Evolutionary conservation across 345 rosid species (phyloP).

Genomic region (Boechera stricta): DNA sequence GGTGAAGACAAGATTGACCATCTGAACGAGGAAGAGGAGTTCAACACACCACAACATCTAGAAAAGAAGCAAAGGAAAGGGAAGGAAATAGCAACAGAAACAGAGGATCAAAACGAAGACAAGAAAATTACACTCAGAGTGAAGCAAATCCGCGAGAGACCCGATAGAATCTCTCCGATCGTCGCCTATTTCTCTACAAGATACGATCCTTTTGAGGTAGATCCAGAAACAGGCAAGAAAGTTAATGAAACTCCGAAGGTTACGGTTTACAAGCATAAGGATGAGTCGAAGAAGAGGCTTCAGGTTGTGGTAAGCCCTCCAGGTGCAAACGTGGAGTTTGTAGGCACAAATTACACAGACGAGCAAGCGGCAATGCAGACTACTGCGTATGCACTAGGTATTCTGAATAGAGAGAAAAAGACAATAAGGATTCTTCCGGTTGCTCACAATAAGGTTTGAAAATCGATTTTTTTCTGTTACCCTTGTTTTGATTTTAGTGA

Average conservation of each 20-base stretch:
- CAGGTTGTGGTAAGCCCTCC: constrained; percentile 76
- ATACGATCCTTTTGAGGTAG: constrained; percentile 50
- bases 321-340: constrained; percentile 66
- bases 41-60: constrained; percentile 16
- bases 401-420: constrained; percentile 66
- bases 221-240: constrained; percentile 7
- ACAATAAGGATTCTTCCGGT: constrained; percentile 73
- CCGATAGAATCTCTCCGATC: constrained; percentile 61
- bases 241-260: constrained; percentile 41
- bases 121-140: constrained; percentile 45
- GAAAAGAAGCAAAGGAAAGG: constrained; percentile 37
- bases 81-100: constrained; percentile 20
- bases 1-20: not conserved
- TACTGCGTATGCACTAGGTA: constrained; percentile 68
- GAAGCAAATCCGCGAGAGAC: constrained; percentile 48
- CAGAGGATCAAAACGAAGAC: constrained; percentile 21
- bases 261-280: constrained; percentile 54
- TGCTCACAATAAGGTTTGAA: constrained; percentile 74
- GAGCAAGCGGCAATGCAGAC: constrained; percentile 70
- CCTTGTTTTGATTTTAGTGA: not conserved
- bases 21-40: constrained; percentile 17
- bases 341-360: constrained; percentile 67
- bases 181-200: constrained; percentile 83
- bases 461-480: not conserved
- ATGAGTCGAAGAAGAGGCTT: constrained; percentile 54